Conservation (phyloP, 257 asterid species). For the Anisodus acutangulus region DNA sequence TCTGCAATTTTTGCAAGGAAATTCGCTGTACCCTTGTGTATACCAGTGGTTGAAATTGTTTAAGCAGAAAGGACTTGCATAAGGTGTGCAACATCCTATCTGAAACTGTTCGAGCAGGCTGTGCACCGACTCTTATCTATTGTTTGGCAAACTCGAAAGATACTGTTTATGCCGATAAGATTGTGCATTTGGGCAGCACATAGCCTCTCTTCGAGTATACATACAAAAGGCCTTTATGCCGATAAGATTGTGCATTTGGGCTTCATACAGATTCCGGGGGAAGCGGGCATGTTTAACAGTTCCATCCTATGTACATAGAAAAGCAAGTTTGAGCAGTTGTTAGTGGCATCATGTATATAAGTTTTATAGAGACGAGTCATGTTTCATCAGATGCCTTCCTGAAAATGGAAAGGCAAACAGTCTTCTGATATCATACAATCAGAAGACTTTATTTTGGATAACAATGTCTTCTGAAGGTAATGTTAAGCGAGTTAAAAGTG, state of each 20-base stretch:
- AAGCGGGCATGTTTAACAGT: background rate
- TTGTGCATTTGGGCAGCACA: background rate
- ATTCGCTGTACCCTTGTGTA: background rate
- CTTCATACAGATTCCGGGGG: slow-evolving; percentile 1
- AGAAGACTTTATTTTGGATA: background rate
- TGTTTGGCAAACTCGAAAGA: slow-evolving; percentile 10
- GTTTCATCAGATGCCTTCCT: background rate
- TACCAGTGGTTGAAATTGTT: slow-evolving; percentile 9
- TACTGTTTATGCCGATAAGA: background rate
- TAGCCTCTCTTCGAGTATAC: slow-evolving; percentile 7
- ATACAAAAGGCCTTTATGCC: slow-evolving; percentile 10
- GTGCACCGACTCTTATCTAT: slow-evolving; percentile 9
- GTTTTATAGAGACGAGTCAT: background rate
- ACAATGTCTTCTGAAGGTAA: background rate
- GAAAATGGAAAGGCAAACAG: background rate
- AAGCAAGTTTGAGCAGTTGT: slow-evolving; percentile 11
- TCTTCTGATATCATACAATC: slow-evolving; percentile 1
- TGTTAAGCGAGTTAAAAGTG: too few species aligned
- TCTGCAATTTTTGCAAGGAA: slow-evolving; percentile 9
- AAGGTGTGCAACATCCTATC: background rate
- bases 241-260: slow-evolving; percentile 19
- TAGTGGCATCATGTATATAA: slow-evolving; percentile 10
- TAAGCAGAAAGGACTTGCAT: slow-evolving; percentile 15
- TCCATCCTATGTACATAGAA: slow-evolving; percentile 15
- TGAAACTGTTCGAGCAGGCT: slow-evolving; percentile 13